These are phyloP conservation scores for Rhizopus arrhizus DNA, from an alignment of 371 early-diverging fungal genomes.

Conservation along the genomic window DNA sequence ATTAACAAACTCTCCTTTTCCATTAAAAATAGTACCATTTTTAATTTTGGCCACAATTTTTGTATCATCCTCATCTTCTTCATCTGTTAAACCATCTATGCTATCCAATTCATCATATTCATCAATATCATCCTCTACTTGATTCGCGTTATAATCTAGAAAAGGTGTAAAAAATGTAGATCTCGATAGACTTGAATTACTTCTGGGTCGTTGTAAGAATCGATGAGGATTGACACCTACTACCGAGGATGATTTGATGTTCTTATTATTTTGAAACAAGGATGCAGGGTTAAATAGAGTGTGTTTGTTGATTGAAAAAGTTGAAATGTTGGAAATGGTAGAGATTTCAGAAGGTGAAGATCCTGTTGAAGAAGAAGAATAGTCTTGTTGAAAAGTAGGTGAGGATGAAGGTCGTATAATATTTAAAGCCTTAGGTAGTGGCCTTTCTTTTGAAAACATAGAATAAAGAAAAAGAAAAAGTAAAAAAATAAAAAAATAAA, in stretches of 20 bases:
- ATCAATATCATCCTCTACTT: not conserved
- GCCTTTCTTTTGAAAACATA: conserved; percentile 30
- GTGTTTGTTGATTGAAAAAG: conserved; percentile 12
- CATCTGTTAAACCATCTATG: conserved; percentile 23
- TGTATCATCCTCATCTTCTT: conserved; percentile 19
- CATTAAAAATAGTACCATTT: conserved; percentile 54
- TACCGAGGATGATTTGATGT: conserved; percentile 5
- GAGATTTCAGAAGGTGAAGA: conserved; percentile 29
- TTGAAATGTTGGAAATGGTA: conserved; percentile 26
- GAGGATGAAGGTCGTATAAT: conserved; percentile 34
- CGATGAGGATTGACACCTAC: conserved; percentile 34
- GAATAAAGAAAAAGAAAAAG: conserved; percentile 10
- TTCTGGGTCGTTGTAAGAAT: conserved; percentile 32
- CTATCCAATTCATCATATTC: conserved; percentile 21
- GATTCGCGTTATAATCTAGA: not conserved
- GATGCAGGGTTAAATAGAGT: conserved; percentile 26
- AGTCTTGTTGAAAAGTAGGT: conserved; percentile 14
- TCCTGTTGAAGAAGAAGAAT: conserved; percentile 26
- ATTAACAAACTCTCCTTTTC: conserved; percentile 48
- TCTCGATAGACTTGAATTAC: conserved; percentile 32
- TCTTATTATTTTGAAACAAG: conserved; percentile 25
- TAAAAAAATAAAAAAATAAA: not conserved
- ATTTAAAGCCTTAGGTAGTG: conserved; percentile 40
- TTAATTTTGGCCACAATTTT: conserved; percentile 50
- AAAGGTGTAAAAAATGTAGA: conserved; percentile 25